Percentiles rank a stretch among this genome's conserved stretches.
These are phyloP conservation scores for Termitomyces sp. DNA, from an alignment of 768 basidiomycete genomes.

Conservation along the genomic window DNA sequence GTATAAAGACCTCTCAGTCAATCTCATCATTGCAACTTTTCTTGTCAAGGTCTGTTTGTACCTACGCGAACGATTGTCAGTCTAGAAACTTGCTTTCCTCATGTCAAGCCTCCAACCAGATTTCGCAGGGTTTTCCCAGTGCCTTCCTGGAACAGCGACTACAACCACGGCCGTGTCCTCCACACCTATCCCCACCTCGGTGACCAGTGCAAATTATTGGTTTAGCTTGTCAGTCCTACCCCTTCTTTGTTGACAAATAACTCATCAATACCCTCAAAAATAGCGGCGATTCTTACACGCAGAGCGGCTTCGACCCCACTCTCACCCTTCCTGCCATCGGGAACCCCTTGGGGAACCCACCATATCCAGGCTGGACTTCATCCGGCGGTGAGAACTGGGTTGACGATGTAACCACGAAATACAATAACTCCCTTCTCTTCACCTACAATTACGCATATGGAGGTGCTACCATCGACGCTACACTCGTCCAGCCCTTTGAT, in stretches of 20 bases:
- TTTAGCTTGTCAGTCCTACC: conserved; percentile 47
- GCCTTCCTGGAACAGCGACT: too few species aligned
- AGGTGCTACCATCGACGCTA: conserved; percentile 60
- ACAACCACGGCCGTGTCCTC: neutral
- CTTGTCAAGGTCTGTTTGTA: too few species aligned
- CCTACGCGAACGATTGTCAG: too few species aligned
- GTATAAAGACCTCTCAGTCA: too few species aligned
- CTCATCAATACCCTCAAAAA: neutral
- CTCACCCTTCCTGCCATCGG: conserved; percentile 36
- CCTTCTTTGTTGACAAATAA: neutral
- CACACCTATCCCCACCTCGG: neutral
- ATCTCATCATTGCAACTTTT: too few species aligned
- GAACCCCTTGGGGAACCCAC: conserved; percentile 52
- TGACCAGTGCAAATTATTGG: conserved; percentile 41
- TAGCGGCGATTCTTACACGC: conserved; percentile 58
- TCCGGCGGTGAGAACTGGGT: conserved; percentile 61
- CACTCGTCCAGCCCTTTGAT: conserved; percentile 49
- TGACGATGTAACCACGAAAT: conserved; percentile 45
- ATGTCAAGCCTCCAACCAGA: too few species aligned
- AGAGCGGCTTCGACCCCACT: conserved; percentile 46
- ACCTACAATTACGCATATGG: conserved; percentile 68
- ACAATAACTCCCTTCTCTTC: conserved; percentile 50
- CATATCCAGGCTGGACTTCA: conserved; percentile 50
- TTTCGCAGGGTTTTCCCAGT: too few species aligned
- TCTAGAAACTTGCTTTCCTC: too few species aligned